phyloP scores from a whole-genome alignment of 2,329 filamentous ascomycete species.

The Clarireedia paspali region DNA sequence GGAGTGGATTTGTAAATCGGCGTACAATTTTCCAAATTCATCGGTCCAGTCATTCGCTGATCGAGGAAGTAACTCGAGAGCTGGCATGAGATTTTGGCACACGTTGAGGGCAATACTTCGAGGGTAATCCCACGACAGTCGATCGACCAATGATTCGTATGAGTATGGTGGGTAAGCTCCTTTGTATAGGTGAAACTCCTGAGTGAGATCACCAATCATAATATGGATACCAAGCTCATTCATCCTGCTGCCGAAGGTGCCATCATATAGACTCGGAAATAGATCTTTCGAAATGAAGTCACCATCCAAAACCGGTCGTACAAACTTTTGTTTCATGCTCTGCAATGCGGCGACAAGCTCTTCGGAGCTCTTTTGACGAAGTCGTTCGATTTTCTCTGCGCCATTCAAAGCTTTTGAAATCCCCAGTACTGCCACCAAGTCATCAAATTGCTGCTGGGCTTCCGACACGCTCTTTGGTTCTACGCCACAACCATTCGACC shows the following conservation, averaged over 20 bases:
- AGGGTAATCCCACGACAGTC: conserved; percentile 18
- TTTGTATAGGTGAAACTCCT: conserved; percentile 15
- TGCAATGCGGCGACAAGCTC: conserved; percentile 10
- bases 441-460: conserved; percentile 14
- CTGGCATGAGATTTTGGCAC: neutral
- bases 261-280: conserved; percentile 11
- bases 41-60: conserved; percentile 11
- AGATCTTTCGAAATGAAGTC: conserved; percentile 13
- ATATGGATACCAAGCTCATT: conserved; percentile 12
- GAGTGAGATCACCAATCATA: conserved; percentile 16
- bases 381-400: conserved; percentile 1
- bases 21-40: conserved; percentile 14
- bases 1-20: conserved; percentile 17
- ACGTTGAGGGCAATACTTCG: conserved; percentile 5
- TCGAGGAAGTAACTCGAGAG: neutral
- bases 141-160: conserved; percentile 9
- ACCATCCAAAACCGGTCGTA: conserved; percentile 14
- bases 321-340: conserved; percentile 13
- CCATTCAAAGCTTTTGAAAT: conserved; percentile 6
- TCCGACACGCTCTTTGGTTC: conserved; percentile 33
- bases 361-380: conserved; percentile 8
- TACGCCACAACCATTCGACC: conserved; percentile 38
- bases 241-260: conserved; percentile 11
- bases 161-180: conserved; percentile 13
- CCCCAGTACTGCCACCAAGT: conserved; percentile 9